These are phyloP conservation scores for Saccharomyces mikatae DNA, from an alignment of 805 yeast genomes.

Conservation along the genomic window DNA sequence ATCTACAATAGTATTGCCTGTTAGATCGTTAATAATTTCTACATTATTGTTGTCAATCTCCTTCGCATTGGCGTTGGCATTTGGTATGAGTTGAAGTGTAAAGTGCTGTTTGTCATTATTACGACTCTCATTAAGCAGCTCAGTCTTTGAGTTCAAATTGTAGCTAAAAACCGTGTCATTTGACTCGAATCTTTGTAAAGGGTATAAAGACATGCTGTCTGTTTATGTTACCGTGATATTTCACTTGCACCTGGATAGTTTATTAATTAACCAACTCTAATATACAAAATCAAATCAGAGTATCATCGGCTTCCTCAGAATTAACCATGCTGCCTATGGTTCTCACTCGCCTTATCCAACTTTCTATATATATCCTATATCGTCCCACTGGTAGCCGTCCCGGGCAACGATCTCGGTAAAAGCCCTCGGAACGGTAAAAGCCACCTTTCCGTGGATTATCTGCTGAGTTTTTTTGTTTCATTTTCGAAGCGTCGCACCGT, in stretches of 20 bases:
- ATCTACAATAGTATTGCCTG: slow-evolving; percentile 26
- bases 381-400: not conserved
- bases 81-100: not conserved
- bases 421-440: not conserved
- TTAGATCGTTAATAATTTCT: slow-evolving; percentile 18
- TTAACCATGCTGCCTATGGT: not conserved
- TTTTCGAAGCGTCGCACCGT: not conserved
- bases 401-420: not conserved
- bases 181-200: not conserved
- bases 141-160: not conserved
- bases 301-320: not conserved
- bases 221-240: not conserved
- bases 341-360: not conserved
- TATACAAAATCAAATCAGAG: not conserved
- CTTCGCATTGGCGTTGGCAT: not conserved
- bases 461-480: not conserved
- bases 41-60: not conserved
- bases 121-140: not conserved
- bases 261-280: not conserved
- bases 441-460: not conserved
- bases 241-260: not conserved
- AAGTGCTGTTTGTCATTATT: not conserved
- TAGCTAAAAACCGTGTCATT: not conserved
- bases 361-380: not conserved
- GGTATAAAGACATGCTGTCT: not conserved